Evolutionary conservation across 1,284 basidiomycete genomes (phyloP).

Genomic region (Coriolopsis trogii): DNA sequence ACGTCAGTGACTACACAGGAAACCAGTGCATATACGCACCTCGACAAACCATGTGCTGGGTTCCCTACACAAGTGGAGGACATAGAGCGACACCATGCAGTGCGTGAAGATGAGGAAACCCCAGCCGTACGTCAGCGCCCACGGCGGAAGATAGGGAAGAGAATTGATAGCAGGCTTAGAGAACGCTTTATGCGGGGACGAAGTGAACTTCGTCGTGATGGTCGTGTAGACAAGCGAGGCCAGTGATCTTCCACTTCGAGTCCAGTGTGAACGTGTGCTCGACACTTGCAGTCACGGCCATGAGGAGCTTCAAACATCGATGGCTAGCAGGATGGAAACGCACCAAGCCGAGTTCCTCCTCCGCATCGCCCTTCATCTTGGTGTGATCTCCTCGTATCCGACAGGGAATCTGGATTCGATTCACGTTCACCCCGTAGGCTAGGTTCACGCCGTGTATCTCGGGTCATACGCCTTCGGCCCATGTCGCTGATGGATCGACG

Average conservation of each 20-base stretch:
- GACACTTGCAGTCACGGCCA: background rate
- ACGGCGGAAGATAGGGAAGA: conserved; percentile 21
- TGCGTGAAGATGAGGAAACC: conserved; percentile 41
- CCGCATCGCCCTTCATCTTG: conserved; percentile 72
- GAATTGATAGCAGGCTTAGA: conserved; percentile 23
- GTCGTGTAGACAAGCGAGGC: conserved; percentile 43
- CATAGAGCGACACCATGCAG: conserved; percentile 55
- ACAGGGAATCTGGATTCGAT: conserved; percentile 68
- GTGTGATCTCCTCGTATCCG: conserved; percentile 80
- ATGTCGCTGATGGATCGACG: too few relatives aligned
- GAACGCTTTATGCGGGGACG: conserved; percentile 18
- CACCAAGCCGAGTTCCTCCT: conserved; percentile 77
- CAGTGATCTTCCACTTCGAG: conserved; percentile 30
- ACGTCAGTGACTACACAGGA: background rate
- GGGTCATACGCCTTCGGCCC: too few relatives aligned
- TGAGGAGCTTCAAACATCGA: background rate
- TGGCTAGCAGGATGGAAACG: conserved; percentile 22
- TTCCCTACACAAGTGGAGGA: conserved; percentile 51
- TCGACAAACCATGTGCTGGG: conserved; percentile 55
- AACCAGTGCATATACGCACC: conserved; percentile 43
- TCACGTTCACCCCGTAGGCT: conserved; percentile 55
- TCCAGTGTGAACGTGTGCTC: conserved; percentile 56
- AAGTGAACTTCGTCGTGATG: conserved; percentile 37
- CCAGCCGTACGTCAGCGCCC: conserved; percentile 36
- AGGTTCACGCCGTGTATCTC: conserved; percentile 65